These are phyloP conservation scores for Pulicaria dysenterica DNA, from an alignment of 129 eudicot species.

Conservation along the genomic window DNA sequence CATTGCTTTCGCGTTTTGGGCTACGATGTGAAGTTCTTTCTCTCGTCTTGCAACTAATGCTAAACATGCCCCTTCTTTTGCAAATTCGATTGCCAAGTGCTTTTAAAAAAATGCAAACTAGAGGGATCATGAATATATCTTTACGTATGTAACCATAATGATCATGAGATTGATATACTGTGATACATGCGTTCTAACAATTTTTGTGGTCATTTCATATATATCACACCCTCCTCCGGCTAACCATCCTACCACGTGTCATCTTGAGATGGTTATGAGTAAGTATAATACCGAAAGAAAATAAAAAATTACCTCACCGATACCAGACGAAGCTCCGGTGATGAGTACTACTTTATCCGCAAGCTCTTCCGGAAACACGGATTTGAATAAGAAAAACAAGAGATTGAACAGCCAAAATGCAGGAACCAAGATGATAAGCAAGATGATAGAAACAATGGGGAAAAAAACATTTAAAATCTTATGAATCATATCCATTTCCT, in stretches of 20 bases:
- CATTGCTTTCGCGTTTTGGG: conserved; percentile 36
- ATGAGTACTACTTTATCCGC: conserved; percentile 43
- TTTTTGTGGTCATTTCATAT: too few relatives aligned
- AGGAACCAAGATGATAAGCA: conserved; percentile 32
- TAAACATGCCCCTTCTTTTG: conserved; percentile 60
- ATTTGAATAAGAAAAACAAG: conserved; percentile 17
- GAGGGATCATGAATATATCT: not conserved
- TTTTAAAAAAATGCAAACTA: conserved; percentile 3
- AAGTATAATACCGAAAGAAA: not conserved
- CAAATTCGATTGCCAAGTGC: conserved; percentile 43
- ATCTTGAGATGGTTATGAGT: not conserved
- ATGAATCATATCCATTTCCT: conserved; percentile 30
- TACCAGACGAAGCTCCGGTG: conserved; percentile 48
- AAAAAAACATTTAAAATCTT: conserved; percentile 24
- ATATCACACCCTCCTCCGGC: too few relatives aligned
- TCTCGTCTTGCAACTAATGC: conserved; percentile 59
- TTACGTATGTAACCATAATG: not conserved
- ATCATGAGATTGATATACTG: too few relatives aligned
- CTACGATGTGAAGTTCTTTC: conserved; percentile 46
- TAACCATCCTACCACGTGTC: too few relatives aligned
- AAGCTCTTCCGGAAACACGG: conserved; percentile 24
- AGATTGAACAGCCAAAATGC: conserved; percentile 28
- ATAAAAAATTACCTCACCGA: conserved; percentile 36
- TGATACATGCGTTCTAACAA: too few relatives aligned
- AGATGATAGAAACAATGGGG: conserved; percentile 22